Base-by-base conservation (phyloP, 176 grass and related monocot species). In the Musa acuminata region DNA sequence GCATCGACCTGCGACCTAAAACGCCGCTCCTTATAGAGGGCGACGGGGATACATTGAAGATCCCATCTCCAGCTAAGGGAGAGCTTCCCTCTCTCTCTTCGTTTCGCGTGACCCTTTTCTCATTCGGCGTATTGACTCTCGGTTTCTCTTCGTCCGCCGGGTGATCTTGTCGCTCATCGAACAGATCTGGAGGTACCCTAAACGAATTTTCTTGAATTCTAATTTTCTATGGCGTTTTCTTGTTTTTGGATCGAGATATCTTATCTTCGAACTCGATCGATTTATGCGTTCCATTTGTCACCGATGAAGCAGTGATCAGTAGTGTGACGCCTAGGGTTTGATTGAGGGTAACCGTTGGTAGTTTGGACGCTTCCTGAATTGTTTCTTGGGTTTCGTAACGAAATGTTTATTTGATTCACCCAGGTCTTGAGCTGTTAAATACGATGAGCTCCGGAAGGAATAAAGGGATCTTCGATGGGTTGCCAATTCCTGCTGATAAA, bases 401-500 rank as follows among this genome's bases (percentile, higher is more conserved):
- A 50, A 70, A 50, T 50, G 25, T 51, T 20, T 35, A 48, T 70
- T 50, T 70, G 14, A n/a, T 50, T 50, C 51, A 50, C 48, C n/a
- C 60, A 77, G 75, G 65, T 70, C 20, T 55, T 52, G 22, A 27
- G 16, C 29, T 49, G 62, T 49, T 29, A 53, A 22, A n/a, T 72
- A 80, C 62, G 70, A 97, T 98, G 95, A 91, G 79, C 80, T 89
- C 84, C 13, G 76, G 76, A 72, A 65, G 88, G 74, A 64, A 49
- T 72, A 83, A 72, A 75, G 88, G 90, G 80, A 84, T 93, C 80
- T 98, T 98, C 49, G 90, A 98, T 52, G 95, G 90, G 35, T 88
- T 93, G 62, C 95, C 90, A 0, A 98, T 98, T 68, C 90, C 95
- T 54, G 75, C 86, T 53, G 95, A 93, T 73, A 98, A 93, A 78